Evolutionary conservation across 495 filamentous ascomycete genomes (phyloP).

Genomic region (Jackrogersella minutella): DNA sequence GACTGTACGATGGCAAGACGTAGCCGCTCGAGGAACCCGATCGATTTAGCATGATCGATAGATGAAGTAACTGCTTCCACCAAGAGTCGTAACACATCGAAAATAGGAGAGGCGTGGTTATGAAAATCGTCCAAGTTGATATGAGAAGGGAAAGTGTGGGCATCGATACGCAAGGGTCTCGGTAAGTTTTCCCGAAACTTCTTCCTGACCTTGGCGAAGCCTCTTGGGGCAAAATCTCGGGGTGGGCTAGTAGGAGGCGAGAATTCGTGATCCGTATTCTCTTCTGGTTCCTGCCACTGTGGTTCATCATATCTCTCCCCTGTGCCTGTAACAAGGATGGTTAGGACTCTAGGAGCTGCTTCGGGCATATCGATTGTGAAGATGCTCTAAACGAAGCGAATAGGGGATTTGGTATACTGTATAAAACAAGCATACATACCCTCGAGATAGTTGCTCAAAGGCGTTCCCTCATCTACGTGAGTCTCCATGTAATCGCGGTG

Average conservation of each 20-base stretch:
- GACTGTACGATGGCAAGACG: conserved; percentile 96
- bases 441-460: conserved; percentile 91
- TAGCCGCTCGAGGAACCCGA: conserved; percentile 91
- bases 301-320: conserved; percentile 52
- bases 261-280: conserved; percentile 53
- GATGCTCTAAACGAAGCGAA: conserved; percentile 2
- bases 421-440: conserved; percentile 62
- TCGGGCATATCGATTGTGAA: conserved; percentile 49
- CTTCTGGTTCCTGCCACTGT: conserved; percentile 51
- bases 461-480: conserved; percentile 87
- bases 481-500: conserved; percentile 77
- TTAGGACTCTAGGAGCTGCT: conserved; percentile 56
- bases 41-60: conserved; percentile 82
- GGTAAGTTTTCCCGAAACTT: conserved; percentile 73
- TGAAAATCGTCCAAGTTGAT: conserved; percentile 34
- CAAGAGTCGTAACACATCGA: conserved; percentile 39
- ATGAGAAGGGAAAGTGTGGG: conserved; percentile 47
- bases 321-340: conserved; percentile 31
- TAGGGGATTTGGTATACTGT: neutral
- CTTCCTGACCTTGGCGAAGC: conserved; percentile 69
- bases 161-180: conserved; percentile 65
- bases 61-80: conserved; percentile 73
- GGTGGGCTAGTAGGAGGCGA: conserved; percentile 61
- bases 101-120: conserved; percentile 34
- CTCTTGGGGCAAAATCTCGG: conserved; percentile 74